Evolutionary conservation across 1,284 basidiomycete genomes (phyloP).

Genomic region (Malassezia nana): DNA sequence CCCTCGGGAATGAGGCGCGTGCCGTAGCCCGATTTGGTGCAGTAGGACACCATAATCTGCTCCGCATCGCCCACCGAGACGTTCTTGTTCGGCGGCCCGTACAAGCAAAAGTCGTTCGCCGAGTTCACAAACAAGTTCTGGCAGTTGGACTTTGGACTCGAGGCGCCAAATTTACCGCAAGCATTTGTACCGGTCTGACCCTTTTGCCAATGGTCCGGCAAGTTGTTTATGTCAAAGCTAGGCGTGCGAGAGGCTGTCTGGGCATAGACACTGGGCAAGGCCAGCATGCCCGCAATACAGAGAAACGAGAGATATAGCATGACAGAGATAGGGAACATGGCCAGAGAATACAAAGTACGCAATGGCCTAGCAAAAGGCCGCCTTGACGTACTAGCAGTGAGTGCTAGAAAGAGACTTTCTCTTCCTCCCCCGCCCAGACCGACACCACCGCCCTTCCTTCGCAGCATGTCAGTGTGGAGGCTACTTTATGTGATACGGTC

Average conservation of each 20-base stretch:
- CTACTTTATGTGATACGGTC: background rate
- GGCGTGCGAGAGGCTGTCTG: slow-evolving; percentile 17
- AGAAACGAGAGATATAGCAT: background rate
- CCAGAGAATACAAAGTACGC: background rate
- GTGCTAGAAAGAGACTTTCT: too few relatives aligned
- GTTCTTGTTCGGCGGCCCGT: slow-evolving; percentile 24
- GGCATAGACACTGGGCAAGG: background rate
- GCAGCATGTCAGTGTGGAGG: background rate
- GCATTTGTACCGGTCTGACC: slow-evolving; percentile 37
- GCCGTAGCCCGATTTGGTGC: slow-evolving; percentile 52
- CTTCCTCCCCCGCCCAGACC: too few relatives aligned
- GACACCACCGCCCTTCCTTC: too few relatives aligned
- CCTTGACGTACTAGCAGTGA: too few relatives aligned
- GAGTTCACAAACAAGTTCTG: slow-evolving; percentile 45
- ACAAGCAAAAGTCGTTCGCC: slow-evolving; percentile 40
- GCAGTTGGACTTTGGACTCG: slow-evolving; percentile 25
- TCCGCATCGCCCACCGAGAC: slow-evolving; percentile 43
- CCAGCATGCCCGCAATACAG: background rate
- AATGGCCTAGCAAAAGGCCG: background rate
- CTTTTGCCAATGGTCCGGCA: slow-evolving; percentile 39
- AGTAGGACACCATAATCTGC: slow-evolving; percentile 63
- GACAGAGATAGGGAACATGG: background rate
- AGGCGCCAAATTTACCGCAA: slow-evolving; percentile 32
- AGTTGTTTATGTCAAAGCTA: slow-evolving; percentile 24
- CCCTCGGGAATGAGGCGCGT: slow-evolving; percentile 67